phyloP scores from a whole-genome alignment of 352 stramenopile species.

The Phytophthora ramorum region DNA sequence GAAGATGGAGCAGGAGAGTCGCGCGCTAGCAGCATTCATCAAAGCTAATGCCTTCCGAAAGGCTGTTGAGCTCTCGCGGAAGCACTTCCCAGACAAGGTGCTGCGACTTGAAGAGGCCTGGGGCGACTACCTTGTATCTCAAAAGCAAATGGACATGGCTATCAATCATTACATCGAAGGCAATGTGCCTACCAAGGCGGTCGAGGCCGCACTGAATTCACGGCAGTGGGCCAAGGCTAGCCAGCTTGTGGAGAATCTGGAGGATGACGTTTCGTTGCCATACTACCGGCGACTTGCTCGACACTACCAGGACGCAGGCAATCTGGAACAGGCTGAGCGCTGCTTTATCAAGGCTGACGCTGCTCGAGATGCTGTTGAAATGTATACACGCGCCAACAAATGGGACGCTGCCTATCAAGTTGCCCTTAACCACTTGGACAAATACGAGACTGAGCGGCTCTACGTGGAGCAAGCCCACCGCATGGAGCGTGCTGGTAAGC shows the following conservation, averaged over 20 bases:
- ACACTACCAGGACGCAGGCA: constrained; percentile 91
- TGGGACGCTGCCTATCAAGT: constrained; percentile 95
- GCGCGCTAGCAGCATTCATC: constrained; percentile 92
- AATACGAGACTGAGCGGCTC: constrained; percentile 91
- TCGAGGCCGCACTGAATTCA: constrained; percentile 93
- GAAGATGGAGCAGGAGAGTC: constrained; percentile 91
- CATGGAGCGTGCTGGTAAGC: constrained; percentile 90
- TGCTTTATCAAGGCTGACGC: constrained; percentile 94
- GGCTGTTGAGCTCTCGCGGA: constrained; percentile 92
- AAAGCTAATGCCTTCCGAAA: constrained; percentile 93
- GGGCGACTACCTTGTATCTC: constrained; percentile 93
- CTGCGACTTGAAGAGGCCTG: constrained; percentile 93
- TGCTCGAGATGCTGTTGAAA: constrained; percentile 92
- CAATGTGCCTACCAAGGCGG: constrained; percentile 91
- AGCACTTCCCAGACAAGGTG: constrained; percentile 92
- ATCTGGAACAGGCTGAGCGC: constrained; percentile 89
- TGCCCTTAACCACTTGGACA: constrained; percentile 92
- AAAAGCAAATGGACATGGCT: constrained; percentile 96
- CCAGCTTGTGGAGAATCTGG: constrained; percentile 92
- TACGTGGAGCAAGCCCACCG: constrained; percentile 95
- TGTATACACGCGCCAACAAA: constrained; percentile 94
- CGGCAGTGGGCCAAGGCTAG: constrained; percentile 93
- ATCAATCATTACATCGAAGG: constrained; percentile 98
- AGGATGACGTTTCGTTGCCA: constrained; percentile 89
- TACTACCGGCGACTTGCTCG: constrained; percentile 91